A percentile compares a stretch with the other conserved stretches of the same genome.
These are phyloP conservation scores for Emericellopsis cladophorae DNA, from an alignment of 2,329 filamentous ascomycete species.

Conservation along the genomic window DNA sequence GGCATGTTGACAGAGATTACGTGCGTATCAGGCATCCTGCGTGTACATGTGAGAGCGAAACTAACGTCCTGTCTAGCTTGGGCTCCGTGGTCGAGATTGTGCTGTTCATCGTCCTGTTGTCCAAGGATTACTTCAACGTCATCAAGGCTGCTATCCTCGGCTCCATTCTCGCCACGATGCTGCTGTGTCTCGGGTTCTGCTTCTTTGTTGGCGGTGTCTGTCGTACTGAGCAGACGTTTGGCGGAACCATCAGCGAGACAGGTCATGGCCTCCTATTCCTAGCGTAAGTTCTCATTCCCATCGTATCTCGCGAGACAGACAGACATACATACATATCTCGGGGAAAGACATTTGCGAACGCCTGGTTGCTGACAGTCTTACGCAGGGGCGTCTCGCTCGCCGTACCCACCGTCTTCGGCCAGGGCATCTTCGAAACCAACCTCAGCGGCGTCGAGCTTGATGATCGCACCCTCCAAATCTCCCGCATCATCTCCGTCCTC, in stretches of 20 bases:
- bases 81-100: constrained; percentile 73
- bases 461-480: constrained; percentile 48
- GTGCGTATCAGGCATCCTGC: constrained; percentile 15
- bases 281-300: constrained; percentile 41
- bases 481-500: constrained; percentile 57
- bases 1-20: constrained; percentile 51
- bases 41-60: constrained; percentile 9
- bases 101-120: constrained; percentile 65
- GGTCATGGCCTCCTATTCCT: constrained; percentile 67
- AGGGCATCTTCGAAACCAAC: constrained; percentile 21
- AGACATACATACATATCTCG: not conserved
- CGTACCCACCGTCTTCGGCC: constrained; percentile 43
- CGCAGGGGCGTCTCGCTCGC: constrained; percentile 20
- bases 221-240: constrained; percentile 58
- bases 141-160: constrained; percentile 76
- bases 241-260: constrained; percentile 64
- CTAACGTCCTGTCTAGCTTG: constrained; percentile 22
- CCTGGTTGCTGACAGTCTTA: not conserved
- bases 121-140: constrained; percentile 45
- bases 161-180: constrained; percentile 69
- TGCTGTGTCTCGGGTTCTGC: constrained; percentile 68
- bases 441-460: constrained; percentile 26
- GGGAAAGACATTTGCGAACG: not conserved
- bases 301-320: constrained; percentile 3
- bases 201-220: constrained; percentile 66